Conservation (phyloP, 2,329 filamentous ascomycete species). For the Diaporthe caulivora region DNA sequence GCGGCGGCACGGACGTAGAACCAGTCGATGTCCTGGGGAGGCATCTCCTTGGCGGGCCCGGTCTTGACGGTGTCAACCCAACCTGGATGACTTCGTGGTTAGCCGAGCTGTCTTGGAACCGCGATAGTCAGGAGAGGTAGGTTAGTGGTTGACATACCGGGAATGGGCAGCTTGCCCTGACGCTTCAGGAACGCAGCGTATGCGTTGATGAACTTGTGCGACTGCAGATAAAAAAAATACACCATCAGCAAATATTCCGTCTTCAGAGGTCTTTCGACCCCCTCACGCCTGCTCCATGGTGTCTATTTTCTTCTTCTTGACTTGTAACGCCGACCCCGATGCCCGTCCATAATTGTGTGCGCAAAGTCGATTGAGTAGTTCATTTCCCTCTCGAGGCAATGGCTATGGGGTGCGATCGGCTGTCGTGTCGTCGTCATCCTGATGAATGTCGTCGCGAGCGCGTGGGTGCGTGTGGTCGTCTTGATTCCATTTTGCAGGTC, state of each 20-base stretch:
- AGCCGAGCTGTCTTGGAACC: not conserved
- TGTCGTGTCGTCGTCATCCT: conserved; percentile 15
- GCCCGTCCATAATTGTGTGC: conserved; percentile 39
- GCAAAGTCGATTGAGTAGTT: conserved; percentile 28
- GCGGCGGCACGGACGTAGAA: conserved; percentile 91
- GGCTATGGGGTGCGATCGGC: conserved; percentile 33
- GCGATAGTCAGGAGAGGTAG: not conserved
- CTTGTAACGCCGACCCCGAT: conserved; percentile 47
- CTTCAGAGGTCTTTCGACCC: conserved; percentile 79
- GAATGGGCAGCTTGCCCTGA: conserved; percentile 92
- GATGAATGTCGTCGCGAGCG: not conserved
- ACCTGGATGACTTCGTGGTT: conserved; percentile 64
- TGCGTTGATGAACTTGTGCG: conserved; percentile 89
- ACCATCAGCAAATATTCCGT: conserved; percentile 76
- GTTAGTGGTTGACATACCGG: conserved; percentile 70
- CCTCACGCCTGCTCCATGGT: conserved; percentile 75
- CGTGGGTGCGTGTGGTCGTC: conserved; percentile 4
- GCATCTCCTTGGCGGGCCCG: conserved; percentile 94
- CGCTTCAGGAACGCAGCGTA: conserved; percentile 94
- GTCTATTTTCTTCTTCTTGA: conserved; percentile 33
- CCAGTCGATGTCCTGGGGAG: conserved; percentile 98
- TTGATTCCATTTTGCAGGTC: conserved; percentile 30
- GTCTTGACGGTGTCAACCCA: conserved; percentile 99
- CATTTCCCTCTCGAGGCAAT: conserved; percentile 4
- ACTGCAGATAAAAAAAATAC: conserved; percentile 64